Evolutionary conservation across 805 yeast species (phyloP).

Genomic region (Lachancea fermentati): DNA sequence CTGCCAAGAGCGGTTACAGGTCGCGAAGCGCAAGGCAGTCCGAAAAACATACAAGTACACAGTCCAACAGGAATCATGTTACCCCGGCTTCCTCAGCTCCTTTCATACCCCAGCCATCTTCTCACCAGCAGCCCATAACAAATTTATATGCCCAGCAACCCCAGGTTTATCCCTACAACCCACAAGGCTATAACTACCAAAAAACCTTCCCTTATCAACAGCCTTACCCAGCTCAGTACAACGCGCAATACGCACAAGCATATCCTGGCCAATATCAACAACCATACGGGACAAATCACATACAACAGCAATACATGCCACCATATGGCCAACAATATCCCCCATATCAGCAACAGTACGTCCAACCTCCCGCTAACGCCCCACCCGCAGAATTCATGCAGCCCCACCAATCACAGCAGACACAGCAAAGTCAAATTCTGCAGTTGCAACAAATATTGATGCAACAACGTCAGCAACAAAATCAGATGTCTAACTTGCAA

Average conservation of each 20-base stretch:
- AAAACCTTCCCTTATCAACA: background rate
- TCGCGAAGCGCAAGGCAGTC: slow-evolving; percentile 16
- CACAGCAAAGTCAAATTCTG: slow-evolving; percentile 15
- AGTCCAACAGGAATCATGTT: background rate
- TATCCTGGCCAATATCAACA: background rate
- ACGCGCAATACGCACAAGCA: slow-evolving; percentile 2
- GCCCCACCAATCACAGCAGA: slow-evolving; percentile 13
- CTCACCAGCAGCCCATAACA: slow-evolving; percentile 12
- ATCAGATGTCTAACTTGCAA: no score
- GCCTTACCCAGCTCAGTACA: background rate
- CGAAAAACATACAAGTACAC: background rate
- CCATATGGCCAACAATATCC: background rate
- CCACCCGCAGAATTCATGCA: slow-evolving; percentile 11
- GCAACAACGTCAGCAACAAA: slow-evolving; percentile 21
- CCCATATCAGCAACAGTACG: slow-evolving; percentile 10
- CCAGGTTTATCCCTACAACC: background rate
- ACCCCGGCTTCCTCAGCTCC: background rate
- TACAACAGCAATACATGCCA: background rate
- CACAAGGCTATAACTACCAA: slow-evolving; percentile 3
- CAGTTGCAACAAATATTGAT: slow-evolving; percentile 24
- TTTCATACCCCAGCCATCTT: slow-evolving; percentile 5
- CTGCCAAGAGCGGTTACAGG: slow-evolving; percentile 11
- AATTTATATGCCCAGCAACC: background rate
- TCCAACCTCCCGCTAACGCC: slow-evolving; percentile 7
- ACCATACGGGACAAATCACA: background rate